phyloP scores from a whole-genome alignment of 2,329 filamentous ascomycete species.

The Penicillium sp. region DNA sequence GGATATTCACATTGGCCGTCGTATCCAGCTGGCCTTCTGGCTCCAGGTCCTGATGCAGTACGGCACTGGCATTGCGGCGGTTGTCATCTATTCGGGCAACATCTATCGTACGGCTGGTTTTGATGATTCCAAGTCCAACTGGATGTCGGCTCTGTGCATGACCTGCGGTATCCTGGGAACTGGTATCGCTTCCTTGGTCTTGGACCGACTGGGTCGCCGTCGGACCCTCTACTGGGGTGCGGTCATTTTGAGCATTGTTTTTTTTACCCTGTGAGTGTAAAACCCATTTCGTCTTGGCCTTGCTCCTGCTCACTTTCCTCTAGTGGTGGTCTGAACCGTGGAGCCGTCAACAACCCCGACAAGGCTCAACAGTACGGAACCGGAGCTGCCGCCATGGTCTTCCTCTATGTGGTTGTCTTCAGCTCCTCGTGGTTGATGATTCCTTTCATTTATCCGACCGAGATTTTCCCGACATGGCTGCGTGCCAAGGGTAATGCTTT shows the following conservation, averaged over 20 bases:
- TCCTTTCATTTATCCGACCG: conserved; percentile 30
- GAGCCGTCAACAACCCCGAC: conserved; percentile 5
- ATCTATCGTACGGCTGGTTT: conserved; percentile 30
- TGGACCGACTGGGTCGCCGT: conserved; percentile 38
- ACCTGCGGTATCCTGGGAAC: conserved; percentile 28
- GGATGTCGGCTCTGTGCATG: conserved; percentile 27
- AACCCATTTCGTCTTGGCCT: conserved; percentile 9
- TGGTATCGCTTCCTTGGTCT: conserved; percentile 28
- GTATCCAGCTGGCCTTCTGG: conserved; percentile 30
- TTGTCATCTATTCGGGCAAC: conserved; percentile 26
- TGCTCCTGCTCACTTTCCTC: conserved; percentile 1
- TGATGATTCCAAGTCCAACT: conserved; percentile 22
- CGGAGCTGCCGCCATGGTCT: conserved; percentile 30
- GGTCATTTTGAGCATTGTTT: conserved; percentile 26
- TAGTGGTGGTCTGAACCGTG: conserved; percentile 7
- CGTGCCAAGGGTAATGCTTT: conserved; percentile 30
- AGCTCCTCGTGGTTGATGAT: conserved; percentile 30
- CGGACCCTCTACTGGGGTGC: conserved; percentile 36
- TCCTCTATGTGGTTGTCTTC: conserved; percentile 30
- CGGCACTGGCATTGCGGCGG: conserved; percentile 30
- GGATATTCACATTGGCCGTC: conserved; percentile 26
- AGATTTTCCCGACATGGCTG: conserved; percentile 30
- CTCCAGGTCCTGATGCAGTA: conserved; percentile 31
- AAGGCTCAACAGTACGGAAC: conserved; percentile 7
- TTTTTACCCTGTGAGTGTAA: conserved; percentile 30